These are phyloP conservation scores for Sphagnum magellanicum DNA, from an alignment of 228 moss, liverwort and hornwort genomes.

Conservation along the genomic window DNA sequence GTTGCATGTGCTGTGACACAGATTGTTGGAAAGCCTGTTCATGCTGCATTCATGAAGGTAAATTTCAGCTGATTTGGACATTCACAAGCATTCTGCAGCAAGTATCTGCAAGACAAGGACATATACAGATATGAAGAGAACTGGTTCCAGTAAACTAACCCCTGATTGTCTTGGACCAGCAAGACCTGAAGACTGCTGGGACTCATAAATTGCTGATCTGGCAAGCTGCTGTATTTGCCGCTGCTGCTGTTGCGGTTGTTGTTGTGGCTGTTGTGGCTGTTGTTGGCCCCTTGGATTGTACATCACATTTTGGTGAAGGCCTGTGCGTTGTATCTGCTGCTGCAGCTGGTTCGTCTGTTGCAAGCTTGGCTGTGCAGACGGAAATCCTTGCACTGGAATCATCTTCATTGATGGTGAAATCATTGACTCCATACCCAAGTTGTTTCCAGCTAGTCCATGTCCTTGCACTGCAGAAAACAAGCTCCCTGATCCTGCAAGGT, in stretches of 20 bases:
- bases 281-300: conserved; percentile 52
- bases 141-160: conserved; percentile 15
- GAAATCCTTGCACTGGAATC: conserved; percentile 95
- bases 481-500: conserved; percentile 71
- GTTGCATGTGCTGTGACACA: conserved; percentile 19
- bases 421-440: conserved; percentile 35
- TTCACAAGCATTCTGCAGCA: too few species aligned
- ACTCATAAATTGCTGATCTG: conserved; percentile 56
- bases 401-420: conserved; percentile 71
- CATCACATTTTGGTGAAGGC: conserved; percentile 30
- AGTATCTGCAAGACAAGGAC: too few species aligned
- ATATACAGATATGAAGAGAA: too few species aligned
- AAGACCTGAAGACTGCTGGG: conserved; percentile 45
- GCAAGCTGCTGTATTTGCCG: conserved; percentile 23
- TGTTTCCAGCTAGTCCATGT: conserved; percentile 42
- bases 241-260: conserved; percentile 18
- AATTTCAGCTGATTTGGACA: too few species aligned
- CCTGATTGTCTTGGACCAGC: conserved; percentile 44
- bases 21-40: conserved; percentile 38
- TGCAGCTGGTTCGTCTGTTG: conserved; percentile 47
- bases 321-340: conserved; percentile 38
- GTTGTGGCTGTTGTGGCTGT: conserved; percentile 26
- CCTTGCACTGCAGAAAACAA: conserved; percentile 47
- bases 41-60: conserved; percentile 16
- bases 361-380: conserved; percentile 5